Conservation (phyloP, 176 grass and related monocot genomes). For the Urochloa ruziziensis region DNA sequence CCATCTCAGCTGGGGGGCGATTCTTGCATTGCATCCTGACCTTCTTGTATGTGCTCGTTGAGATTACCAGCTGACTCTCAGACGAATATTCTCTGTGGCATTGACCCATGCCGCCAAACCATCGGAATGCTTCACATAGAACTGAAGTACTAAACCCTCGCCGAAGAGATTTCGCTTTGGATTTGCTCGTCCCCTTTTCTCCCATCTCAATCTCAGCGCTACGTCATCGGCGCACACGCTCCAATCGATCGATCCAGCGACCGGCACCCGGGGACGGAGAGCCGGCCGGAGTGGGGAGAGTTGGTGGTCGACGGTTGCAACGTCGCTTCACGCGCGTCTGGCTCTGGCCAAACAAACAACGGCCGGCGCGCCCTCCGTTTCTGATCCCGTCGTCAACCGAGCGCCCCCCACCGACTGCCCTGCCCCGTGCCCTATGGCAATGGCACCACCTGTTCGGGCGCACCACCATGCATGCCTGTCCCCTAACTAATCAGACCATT, state of each 20-base stretch:
- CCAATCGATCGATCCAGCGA: background rate
- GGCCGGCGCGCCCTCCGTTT: background rate
- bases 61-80: background rate
- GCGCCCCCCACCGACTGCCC: background rate
- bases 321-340: constrained; percentile 30
- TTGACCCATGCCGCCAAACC: background rate
- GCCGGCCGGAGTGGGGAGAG: background rate
- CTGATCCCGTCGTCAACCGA: background rate
- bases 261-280: no score
- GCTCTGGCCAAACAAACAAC: background rate
- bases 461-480: background rate
- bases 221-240: background rate
- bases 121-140: background rate
- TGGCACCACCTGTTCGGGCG: background rate
- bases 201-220: background rate
- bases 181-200: background rate
- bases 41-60: background rate
- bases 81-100: no score
- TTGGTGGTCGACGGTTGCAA: constrained; percentile 39
- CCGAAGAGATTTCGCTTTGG: no score
- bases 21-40: background rate
- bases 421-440: constrained; percentile 11
- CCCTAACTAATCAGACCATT: background rate
- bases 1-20: background rate
- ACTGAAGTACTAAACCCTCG: no score